Base-by-base conservation (phyloP, 1,284 basidiomycete genomes). In the Pterulicium gracile region DNA sequence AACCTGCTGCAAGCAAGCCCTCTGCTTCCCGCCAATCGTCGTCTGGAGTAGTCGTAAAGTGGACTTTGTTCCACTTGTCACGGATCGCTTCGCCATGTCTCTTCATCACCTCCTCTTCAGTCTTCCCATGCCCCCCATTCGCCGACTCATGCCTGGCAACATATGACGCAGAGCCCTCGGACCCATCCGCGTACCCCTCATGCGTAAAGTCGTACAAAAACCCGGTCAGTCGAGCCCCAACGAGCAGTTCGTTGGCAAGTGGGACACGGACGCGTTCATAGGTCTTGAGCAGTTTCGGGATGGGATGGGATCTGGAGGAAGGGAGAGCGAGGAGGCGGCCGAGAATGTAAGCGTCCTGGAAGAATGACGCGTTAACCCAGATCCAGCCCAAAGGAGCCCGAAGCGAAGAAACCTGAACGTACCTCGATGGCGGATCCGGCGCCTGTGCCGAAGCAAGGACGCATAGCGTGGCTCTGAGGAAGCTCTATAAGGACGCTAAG, bases 351-450 rank as follows among this genome's bases (percentile, higher is more conserved):
- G 63, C 59, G 44, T 64, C 62, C 61, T 64, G 27, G 7, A 32
- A 32, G 7, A 32, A 10, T n/a, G n/a, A n/a, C n/a, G n/a, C n/a
- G n/a, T n/a, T n/a, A n/a, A n/a, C n/a, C n/a, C n/a, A n/a, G n/a
- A n/a, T n/a, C n/a, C n/a, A n/a, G n/a, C n/a, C n/a, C n/a, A n/a
- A n/a, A n/a, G n/a, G n/a, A n/a, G n/a, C n/a, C n/a, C n/a, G n/a
- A n/a, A n/a, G n/a, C 22, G 17, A 4, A 24, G 22, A 27, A 17
- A 21, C 18, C 4, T n/a, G 14, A 32, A 45, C 49, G 0, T 39
- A 63, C 63, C 53, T 65, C 64, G 32, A 65, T 63, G 0, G 62
- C 62, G 47, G 63, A 62, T 2, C 63, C 61, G 12, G 59, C 63
- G 4, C 63, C 64, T 4, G 62, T 59, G 3, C 63, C 63, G 19